phyloP scores from a whole-genome alignment of 2,329 filamentous ascomycete species.

The Daldinia sp. region DNA sequence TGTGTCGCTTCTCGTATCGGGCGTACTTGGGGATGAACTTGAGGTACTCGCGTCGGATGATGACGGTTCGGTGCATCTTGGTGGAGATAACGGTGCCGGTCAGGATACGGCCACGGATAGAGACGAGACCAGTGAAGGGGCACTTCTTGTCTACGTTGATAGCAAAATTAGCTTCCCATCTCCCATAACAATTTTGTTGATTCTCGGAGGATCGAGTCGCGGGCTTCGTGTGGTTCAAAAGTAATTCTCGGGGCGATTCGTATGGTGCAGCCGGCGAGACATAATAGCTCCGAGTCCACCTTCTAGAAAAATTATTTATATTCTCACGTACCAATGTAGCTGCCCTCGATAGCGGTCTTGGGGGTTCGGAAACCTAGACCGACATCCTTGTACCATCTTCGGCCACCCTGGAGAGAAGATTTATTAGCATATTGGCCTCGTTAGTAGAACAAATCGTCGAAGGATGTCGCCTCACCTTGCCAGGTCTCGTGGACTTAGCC shows the following conservation, averaged over 20 bases:
- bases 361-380: constrained; percentile 99
- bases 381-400: constrained; percentile 94
- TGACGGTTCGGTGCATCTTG: constrained; percentile 99
- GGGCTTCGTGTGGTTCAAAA: not conserved
- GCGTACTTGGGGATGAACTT: constrained; percentile 99
- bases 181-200: not conserved
- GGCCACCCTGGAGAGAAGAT: constrained; percentile 45
- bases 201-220: not conserved
- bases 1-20: constrained; percentile 99
- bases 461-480: constrained; percentile 76
- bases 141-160: constrained; percentile 94
- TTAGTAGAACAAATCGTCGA: not conserved
- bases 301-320: constrained; percentile 15
- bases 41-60: constrained; percentile 99
- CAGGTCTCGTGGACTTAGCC: constrained; percentile 84
- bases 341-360: constrained; percentile 98
- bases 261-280: not conserved
- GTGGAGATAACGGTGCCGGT: constrained; percentile 99
- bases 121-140: constrained; percentile 99
- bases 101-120: constrained; percentile 99
- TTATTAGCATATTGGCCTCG: constrained; percentile 13
- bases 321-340: constrained; percentile 91
- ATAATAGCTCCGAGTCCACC: not conserved
- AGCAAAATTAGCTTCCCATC: constrained; percentile 32
- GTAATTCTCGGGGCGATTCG: not conserved